A percentile compares a stretch with the other conserved stretches of the same genome.
Conservation (phyloP, 345 rosid species). For the Eucalyptus erythrocorys region DNA sequence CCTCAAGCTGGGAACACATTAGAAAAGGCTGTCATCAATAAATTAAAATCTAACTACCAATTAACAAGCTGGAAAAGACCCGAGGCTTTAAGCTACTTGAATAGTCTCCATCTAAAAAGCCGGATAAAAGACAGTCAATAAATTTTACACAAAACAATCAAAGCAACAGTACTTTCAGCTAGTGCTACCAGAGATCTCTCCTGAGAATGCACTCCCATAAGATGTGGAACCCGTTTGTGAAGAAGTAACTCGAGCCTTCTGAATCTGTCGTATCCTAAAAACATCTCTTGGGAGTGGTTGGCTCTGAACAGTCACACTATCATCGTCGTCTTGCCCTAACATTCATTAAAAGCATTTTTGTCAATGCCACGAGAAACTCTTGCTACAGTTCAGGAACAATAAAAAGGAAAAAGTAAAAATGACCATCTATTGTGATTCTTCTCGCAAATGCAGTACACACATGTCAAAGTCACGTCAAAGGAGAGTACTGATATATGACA, state of each 20-base stretch:
- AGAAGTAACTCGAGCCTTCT: conserved; percentile 52
- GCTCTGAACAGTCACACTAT: conserved; percentile 55
- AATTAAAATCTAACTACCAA: not conserved
- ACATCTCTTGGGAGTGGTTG: conserved; percentile 70
- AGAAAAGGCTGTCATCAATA: not conserved
- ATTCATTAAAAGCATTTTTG: not conserved
- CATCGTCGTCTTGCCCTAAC: conserved; percentile 73
- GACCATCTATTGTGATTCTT: not conserved
- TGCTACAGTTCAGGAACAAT: not conserved
- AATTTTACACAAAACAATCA: not conserved
- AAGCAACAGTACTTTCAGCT: conserved; percentile 7
- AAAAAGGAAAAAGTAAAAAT: not conserved
- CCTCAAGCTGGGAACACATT: not conserved
- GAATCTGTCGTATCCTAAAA: conserved; percentile 69
- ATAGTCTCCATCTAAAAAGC: not conserved
- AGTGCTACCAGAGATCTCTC: conserved; percentile 80
- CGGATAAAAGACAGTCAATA: not conserved
- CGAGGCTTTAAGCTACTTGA: not conserved
- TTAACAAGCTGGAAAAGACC: not conserved
- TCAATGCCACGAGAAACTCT: not conserved
- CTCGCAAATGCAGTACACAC: not conserved
- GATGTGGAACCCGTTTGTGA: conserved; percentile 85
- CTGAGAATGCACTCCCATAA: conserved; percentile 80
- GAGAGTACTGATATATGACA: not conserved
- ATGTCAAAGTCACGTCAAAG: not conserved